Evolutionary conservation across 345 rosid genomes (phyloP).

Genomic region (Sonneratia alba): DNA sequence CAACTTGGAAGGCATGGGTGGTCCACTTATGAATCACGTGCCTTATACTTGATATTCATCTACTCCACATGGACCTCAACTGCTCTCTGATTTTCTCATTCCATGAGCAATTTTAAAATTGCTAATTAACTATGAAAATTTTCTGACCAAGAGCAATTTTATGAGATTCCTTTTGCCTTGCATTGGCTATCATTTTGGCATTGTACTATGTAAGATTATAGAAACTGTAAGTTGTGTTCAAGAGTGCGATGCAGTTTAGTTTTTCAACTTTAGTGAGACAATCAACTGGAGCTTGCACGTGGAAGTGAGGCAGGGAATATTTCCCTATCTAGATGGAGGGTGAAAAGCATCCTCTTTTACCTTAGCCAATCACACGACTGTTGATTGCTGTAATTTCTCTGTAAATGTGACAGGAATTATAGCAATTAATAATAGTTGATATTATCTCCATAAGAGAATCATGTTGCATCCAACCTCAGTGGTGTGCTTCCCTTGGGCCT

Average conservation of each 20-base stretch:
- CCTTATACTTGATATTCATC: neutral
- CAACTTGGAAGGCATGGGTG: neutral
- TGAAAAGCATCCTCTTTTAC: neutral
- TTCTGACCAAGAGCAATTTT: too few relatives aligned
- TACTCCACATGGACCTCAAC: conserved; percentile 4
- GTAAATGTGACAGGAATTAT: neutral
- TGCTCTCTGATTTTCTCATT: neutral
- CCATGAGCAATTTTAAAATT: neutral
- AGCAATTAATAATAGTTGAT: neutral
- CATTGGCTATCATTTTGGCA: too few relatives aligned
- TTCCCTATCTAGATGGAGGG: neutral
- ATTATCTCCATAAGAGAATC: neutral
- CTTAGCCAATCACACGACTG: neutral
- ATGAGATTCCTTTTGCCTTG: neutral
- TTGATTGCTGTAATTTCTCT: neutral
- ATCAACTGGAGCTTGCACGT: too few relatives aligned
- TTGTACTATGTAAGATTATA: too few relatives aligned
- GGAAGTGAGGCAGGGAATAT: neutral
- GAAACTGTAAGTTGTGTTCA: too few relatives aligned
- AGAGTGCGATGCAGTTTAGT: too few relatives aligned
- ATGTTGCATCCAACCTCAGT: neutral
- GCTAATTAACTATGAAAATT: neutral
- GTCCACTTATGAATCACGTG: neutral
- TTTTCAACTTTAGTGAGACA: too few relatives aligned
- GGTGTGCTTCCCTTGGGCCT: neutral